phyloP scores from a whole-genome alignment of 1,284 basidiomycete genomes.

The Athelia sp. region DNA sequence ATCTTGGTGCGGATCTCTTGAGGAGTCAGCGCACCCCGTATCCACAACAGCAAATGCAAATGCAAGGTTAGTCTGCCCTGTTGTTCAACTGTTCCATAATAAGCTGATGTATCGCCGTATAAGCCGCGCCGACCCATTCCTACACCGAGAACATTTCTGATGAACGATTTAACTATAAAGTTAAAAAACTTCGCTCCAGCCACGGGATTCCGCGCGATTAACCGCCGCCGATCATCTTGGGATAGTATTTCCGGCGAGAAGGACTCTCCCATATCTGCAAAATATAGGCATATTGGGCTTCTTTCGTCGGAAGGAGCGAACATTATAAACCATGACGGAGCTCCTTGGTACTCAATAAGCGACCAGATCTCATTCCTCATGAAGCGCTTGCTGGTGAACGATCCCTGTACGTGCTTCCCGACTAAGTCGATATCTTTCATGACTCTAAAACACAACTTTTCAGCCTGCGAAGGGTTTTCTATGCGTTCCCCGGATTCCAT shows the following conservation, averaged over 20 bases:
- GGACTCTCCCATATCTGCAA: conserved; percentile 12
- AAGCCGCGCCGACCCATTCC: conserved; percentile 10
- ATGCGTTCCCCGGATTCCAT: no score
- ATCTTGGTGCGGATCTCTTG: conserved; percentile 20
- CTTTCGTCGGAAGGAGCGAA: conserved; percentile 18
- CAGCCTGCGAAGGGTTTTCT: conserved; percentile 18
- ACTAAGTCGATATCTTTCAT: conserved; percentile 30
- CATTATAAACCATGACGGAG: conserved; percentile 23
- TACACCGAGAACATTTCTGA: conserved; percentile 17
- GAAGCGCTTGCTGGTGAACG: conserved; percentile 26
- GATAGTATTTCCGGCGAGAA: conserved; percentile 4
- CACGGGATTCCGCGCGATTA: conserved; percentile 20
- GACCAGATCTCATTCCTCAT: conserved; percentile 34
- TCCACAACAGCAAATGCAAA: conserved; percentile 26
- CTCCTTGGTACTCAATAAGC: conserved; percentile 20
- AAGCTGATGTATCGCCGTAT: conserved; percentile 21
- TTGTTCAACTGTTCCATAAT: conserved; percentile 32
- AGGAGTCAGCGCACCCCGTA: conserved; percentile 17
- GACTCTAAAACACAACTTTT: conserved; percentile 29
- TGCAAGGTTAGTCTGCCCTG: conserved; percentile 28
- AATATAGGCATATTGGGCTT: conserved; percentile 22
- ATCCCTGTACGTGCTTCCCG: conserved; percentile 25
- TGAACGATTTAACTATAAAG: conserved; percentile 17
- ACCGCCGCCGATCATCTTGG: background rate
- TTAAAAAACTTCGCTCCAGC: conserved; percentile 19